These are phyloP conservation scores for Hypoxylon intermedium DNA, from an alignment of 495 filamentous ascomycete species.

Conservation along the genomic window DNA sequence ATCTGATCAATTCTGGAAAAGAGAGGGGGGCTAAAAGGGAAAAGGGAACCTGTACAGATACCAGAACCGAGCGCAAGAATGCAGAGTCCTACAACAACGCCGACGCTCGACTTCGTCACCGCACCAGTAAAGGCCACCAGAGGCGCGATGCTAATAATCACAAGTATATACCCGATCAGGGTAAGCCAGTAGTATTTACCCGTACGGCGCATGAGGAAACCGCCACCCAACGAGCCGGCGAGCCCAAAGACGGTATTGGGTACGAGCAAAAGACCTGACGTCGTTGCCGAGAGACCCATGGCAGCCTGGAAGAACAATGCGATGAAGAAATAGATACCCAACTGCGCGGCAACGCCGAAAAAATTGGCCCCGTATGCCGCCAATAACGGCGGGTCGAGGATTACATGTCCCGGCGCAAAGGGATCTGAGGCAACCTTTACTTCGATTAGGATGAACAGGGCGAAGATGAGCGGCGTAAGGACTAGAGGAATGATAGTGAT, in stretches of 20 bases:
- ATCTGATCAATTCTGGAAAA: background rate
- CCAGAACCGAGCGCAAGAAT: slow-evolving; percentile 39
- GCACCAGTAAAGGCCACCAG: slow-evolving; percentile 69
- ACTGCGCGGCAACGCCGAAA: slow-evolving; percentile 72
- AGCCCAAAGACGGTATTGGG: slow-evolving; percentile 71
- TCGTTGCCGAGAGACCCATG: slow-evolving; percentile 67
- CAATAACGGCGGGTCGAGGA: slow-evolving; percentile 73
- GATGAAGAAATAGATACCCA: slow-evolving; percentile 74
- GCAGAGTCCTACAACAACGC: slow-evolving; percentile 63
- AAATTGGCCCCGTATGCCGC: slow-evolving; percentile 77
- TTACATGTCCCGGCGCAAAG: slow-evolving; percentile 79
- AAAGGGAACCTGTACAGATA: slow-evolving; percentile 27
- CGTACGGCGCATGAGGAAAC: slow-evolving; percentile 75
- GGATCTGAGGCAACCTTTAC: slow-evolving; percentile 73
- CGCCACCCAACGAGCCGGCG: slow-evolving; percentile 71
- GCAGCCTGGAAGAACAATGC: slow-evolving; percentile 84
- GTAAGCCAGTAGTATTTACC: slow-evolving; percentile 84
- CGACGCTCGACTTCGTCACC: slow-evolving; percentile 41
- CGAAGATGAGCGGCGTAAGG: slow-evolving; percentile 66
- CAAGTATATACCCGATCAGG: slow-evolving; percentile 58
- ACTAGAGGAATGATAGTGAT: slow-evolving; percentile 66
- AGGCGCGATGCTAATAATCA: slow-evolving; percentile 60
- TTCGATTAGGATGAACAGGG: slow-evolving; percentile 74
- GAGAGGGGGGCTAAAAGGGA: background rate
- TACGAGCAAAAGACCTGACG: slow-evolving; percentile 70